phyloP scores from a whole-genome alignment of 371 early-diverging fungal species.

The Massospora cicadina region DNA sequence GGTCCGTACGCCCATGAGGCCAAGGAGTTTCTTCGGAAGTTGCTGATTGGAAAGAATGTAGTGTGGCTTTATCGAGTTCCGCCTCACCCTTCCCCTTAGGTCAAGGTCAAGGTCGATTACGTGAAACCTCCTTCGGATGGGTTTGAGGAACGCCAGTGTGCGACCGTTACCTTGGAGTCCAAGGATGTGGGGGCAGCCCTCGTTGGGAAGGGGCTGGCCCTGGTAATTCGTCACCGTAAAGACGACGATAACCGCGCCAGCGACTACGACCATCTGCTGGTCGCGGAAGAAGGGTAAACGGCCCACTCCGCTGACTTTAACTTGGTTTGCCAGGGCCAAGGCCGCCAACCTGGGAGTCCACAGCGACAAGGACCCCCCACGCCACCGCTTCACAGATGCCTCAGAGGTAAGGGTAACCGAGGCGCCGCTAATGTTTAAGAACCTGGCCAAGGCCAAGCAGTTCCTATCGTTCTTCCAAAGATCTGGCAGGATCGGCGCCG shows the following conservation, averaged over 20 bases:
- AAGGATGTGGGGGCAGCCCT: slow-evolving; percentile 60
- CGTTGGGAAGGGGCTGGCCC: slow-evolving; percentile 61
- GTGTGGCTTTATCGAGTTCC: not conserved
- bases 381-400: slow-evolving; percentile 42
- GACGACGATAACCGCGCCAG: slow-evolving; percentile 79
- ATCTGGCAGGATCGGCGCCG: slow-evolving; percentile 42
- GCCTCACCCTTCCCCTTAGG: no score
- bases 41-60: slow-evolving; percentile 67
- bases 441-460: slow-evolving; percentile 59
- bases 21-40: slow-evolving; percentile 67
- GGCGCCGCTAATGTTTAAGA: slow-evolving; percentile 29
- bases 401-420: slow-evolving; percentile 29
- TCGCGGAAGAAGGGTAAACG: slow-evolving; percentile 52
- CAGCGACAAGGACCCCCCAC: slow-evolving; percentile 55
- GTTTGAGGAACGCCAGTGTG: slow-evolving; percentile 76
- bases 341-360: slow-evolving; percentile 47
- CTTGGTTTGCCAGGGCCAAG: slow-evolving; percentile 26
- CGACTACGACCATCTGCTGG: slow-evolving; percentile 63
- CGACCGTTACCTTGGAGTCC: slow-evolving; percentile 45
- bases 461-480: slow-evolving; percentile 71
- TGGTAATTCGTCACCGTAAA: slow-evolving; percentile 61
- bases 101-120: slow-evolving; percentile 68
- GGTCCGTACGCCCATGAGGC: slow-evolving; percentile 77
- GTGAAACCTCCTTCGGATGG: slow-evolving; percentile 73
- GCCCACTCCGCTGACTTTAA: not conserved